Conservation (phyloP, 495 filamentous ascomycete species). For the Penicillium lividum region DNA sequence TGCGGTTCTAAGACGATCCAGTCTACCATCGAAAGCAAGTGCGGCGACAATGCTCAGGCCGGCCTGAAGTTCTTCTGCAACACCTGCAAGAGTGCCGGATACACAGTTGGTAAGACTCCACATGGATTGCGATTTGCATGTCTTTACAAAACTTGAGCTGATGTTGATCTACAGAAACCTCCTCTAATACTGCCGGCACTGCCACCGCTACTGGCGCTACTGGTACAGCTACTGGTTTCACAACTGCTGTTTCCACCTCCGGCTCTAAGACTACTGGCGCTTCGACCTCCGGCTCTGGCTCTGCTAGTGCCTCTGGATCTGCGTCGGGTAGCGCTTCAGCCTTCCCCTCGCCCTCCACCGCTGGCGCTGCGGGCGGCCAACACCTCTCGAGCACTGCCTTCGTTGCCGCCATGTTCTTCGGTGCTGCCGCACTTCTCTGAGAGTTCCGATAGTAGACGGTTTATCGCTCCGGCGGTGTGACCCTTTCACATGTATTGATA, state of each 20-base stretch:
- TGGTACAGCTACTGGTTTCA: conserved; percentile 24
- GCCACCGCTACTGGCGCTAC: conserved; percentile 18
- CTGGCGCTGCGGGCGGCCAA: conserved; percentile 23
- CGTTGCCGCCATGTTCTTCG: conserved; percentile 41
- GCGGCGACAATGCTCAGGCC: conserved; percentile 28
- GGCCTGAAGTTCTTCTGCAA: conserved; percentile 36
- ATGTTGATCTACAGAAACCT: conserved; percentile 1
- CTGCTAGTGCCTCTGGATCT: conserved; percentile 12
- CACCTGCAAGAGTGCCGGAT: conserved; percentile 33
- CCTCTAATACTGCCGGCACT: conserved; percentile 12
- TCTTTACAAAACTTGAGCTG: not conserved
- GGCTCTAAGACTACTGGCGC: conserved; percentile 10
- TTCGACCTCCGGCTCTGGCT: conserved; percentile 15
- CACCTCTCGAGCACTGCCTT: conserved; percentile 39
- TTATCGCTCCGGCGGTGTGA: not conserved
- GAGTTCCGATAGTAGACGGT: not conserved
- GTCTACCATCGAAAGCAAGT: conserved; percentile 30
- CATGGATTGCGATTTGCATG: not conserved
- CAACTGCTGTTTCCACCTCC: conserved; percentile 19
- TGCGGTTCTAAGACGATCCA: conserved; percentile 36
- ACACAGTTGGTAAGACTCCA: conserved; percentile 38
- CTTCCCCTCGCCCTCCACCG: conserved; percentile 19
- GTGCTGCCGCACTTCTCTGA: conserved; percentile 42
- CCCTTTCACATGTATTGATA: conserved; percentile 17
- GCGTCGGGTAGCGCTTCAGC: conserved; percentile 16